Base-by-base conservation (phyloP, 1,139 yeast species). In the Petasospora rhodanensis region DNA sequence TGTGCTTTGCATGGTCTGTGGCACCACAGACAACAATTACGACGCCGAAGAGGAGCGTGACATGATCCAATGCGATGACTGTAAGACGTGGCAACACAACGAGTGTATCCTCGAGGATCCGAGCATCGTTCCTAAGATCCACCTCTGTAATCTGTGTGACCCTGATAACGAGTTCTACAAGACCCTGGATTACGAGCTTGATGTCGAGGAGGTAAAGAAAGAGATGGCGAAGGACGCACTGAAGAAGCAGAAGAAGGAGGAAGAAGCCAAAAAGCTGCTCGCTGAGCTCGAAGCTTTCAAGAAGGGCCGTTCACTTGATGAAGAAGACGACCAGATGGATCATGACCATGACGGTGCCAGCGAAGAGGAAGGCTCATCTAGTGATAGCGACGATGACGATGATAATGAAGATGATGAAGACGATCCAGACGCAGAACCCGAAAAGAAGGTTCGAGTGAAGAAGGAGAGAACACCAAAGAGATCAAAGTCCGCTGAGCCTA, bases 71-170 rank as follows among this genome's bases (percentile, higher is more conserved):
- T 86, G 96, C 58, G 95, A 82, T 35, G 52, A 61, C 15, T 86
- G 96, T 55, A 59, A 69, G 34, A 76, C 86, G 10, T 86, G 96
- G 96, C 96, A 86, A 54, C 96, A 86, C 55, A 74, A 79, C 22
- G 64, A 59, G 35, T 86, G 96, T 57, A 72, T 83, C 72, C 72
- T 83, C 29, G 14, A 24, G 8, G 60, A 57, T 30, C 39, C 38
- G 3, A 52, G 54, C 5, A 57, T 54, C 20, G 51, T 68, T 2
- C 77, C 79, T 1, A 66, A 68, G 8, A 54, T 55, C 19, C 77
- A 77, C 49, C 44, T 48, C 18, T 78, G 84, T 54, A 66, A 64
- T 38, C 55, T 59, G 19, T 78, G 85, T 52, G 65, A 63, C 35
- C 71, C 74, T 2, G 17, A 31, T 3, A 41, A 43, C 19, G 49